Base-by-base conservation (phyloP, 306 rosid species). In the Cucurbita pepo region DNA sequence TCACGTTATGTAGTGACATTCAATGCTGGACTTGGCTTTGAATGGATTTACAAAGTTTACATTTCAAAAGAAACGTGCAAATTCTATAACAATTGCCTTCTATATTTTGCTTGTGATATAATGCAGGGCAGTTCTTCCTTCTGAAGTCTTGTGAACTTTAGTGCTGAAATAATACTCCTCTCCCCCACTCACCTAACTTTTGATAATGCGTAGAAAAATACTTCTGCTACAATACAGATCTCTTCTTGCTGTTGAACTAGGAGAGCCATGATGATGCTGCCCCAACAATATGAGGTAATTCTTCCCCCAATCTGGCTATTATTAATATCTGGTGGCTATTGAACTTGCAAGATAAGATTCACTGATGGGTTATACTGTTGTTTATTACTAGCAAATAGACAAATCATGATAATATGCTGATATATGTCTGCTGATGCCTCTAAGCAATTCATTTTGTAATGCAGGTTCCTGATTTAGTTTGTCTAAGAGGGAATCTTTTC, bases 21-120 rank as follows among this genome's bases (percentile, higher is more conserved):
- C 58, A 69, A 15, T 69, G 59, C 74, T 69, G 21, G 74, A 51
- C 74, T 69, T 69, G 59, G 74, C 74, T 69, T 15, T 51, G 74
- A 47, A 51, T 69, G 59, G 48, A 50, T 47, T 69, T 69, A 69
- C 74, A 69, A 50, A 51, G 74, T 69, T 69, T 69, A 69, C 58
- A 51, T 51, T 69, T 51, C 59, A n/a, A 69, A 34, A 51, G 74
- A 69, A 69, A 69, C 47, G 9, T 69, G 47, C 74, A 69, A 30
- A 69, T 50, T 69, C 59, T 50, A 50, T 30, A 25, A 30, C 73
- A 69, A 47, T 69, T 69, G 9, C 41, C 19, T 25, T 47, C 16
- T 34, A 7, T 69, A 16, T 48, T 5, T 69, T 69, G 58, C 59
- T 51, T 69, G 52, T 48, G 72, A 30, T 69, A 69, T 13, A 45